Percentiles rank a stretch among this genome's conserved stretches.
These are phyloP conservation scores for Rhodotorula glutinis DNA, from an alignment of 1,284 basidiomycete genomes.

Conservation along the genomic window DNA sequence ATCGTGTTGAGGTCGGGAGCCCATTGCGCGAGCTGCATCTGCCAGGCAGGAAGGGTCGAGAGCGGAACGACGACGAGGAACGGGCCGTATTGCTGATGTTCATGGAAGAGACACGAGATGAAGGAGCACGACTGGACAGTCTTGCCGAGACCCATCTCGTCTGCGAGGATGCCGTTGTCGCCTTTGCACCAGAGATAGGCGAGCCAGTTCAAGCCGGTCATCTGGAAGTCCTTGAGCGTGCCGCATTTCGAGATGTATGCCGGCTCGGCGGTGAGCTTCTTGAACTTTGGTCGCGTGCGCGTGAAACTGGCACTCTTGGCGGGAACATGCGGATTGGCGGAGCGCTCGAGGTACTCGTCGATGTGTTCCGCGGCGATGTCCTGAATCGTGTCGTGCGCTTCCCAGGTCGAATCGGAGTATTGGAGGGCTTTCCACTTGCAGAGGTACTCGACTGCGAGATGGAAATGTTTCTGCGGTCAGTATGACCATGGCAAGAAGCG, in stretches of 20 bases:
- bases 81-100: constrained; percentile 89
- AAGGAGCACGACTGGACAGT: constrained; percentile 95
- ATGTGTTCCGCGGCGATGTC: constrained; percentile 61
- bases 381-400: constrained; percentile 56
- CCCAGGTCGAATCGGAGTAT: constrained; percentile 97
- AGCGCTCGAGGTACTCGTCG: constrained; percentile 72
- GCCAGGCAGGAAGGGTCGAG: constrained; percentile 98
- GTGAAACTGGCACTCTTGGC: constrained; percentile 75
- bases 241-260: constrained; percentile 78
- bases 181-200: constrained; percentile 92
- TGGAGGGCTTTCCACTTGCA: constrained; percentile 96
- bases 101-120: constrained; percentile 92
- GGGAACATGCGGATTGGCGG: constrained; percentile 76
- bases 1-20: constrained; percentile 96
- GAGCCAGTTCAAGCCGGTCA: constrained; percentile 97
- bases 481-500: no score
- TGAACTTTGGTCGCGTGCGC: constrained; percentile 72
- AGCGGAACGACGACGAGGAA: constrained; percentile 97
- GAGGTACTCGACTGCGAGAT: constrained; percentile 71
- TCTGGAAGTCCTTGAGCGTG: constrained; percentile 93
- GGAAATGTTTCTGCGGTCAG: neutral
- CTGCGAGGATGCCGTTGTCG: constrained; percentile 95
- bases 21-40: constrained; percentile 91
- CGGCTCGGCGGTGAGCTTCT: constrained; percentile 85
- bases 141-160: constrained; percentile 99